phyloP scores from a whole-genome alignment of 305 asterid genomes.

The Fraxinus latifolia region DNA sequence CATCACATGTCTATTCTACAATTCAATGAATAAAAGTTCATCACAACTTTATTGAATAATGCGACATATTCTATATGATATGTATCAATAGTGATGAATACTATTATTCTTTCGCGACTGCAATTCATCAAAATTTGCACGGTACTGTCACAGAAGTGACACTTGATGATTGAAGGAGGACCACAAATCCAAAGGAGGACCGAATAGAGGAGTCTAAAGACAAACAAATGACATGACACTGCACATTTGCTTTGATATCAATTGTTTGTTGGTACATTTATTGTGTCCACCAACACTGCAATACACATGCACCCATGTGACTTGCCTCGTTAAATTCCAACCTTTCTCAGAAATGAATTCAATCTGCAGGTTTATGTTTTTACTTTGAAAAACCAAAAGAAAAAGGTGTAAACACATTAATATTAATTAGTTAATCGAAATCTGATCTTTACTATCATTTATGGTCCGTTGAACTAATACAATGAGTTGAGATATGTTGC shows the following conservation, averaged over 20 bases:
- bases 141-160: background rate
- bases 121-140: background rate
- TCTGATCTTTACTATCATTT: background rate
- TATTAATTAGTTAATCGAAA: background rate
- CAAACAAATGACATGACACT: background rate
- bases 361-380: background rate
- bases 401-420: background rate
- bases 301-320: conserved; percentile 4
- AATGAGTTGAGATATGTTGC: background rate
- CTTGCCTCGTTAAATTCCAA: background rate
- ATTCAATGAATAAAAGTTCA: background rate
- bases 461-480: background rate
- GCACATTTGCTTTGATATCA: conserved; percentile 1
- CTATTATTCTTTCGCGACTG: background rate
- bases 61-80: background rate
- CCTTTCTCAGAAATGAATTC: background rate
- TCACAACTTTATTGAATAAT: background rate
- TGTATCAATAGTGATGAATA: background rate
- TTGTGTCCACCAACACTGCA: background rate
- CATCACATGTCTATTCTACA: background rate
- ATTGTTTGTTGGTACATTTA: background rate
- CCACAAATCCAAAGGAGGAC: background rate
- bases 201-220: background rate
- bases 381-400: background rate
- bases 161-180: conserved; percentile 8